Evolutionary conservation across 805 yeast species (phyloP).

Genomic region (Ogataea salicorniae): DNA sequence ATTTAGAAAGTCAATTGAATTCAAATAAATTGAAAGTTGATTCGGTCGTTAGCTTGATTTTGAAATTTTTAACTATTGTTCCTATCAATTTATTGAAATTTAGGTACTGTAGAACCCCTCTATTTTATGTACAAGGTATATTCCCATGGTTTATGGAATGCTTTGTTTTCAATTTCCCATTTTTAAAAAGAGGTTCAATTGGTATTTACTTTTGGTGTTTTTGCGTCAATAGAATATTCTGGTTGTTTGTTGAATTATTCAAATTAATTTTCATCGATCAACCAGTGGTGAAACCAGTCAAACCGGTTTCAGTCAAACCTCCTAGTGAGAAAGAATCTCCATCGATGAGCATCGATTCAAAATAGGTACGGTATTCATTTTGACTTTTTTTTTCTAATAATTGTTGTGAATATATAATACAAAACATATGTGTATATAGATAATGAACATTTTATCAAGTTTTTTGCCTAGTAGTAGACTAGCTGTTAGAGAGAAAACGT

Average conservation of each 20-base stretch:
- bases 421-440: too few species aligned
- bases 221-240: constrained; percentile 25
- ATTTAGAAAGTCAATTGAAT: constrained; percentile 35
- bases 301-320: neutral
- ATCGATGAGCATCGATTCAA: neutral
- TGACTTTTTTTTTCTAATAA: too few species aligned
- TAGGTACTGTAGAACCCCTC: constrained; percentile 47
- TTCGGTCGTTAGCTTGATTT: constrained; percentile 27
- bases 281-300: constrained; percentile 4
- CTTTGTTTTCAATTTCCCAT: constrained; percentile 50
- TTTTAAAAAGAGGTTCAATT: constrained; percentile 55
- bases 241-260: constrained; percentile 24
- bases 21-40: constrained; percentile 32
- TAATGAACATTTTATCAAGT: too few species aligned
- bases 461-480: too few species aligned
- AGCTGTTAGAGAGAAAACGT: too few species aligned
- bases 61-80: constrained; percentile 38
- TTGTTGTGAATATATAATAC: too few species aligned
- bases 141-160: constrained; percentile 57
- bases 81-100: constrained; percentile 47
- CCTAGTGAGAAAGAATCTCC: neutral
- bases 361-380: too few species aligned
- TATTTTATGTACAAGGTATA: constrained; percentile 53
- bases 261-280: constrained; percentile 8
- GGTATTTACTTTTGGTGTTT: constrained; percentile 57